A percentile compares a stretch with the other conserved stretches of the same genome.
phyloP scores from a whole-genome alignment of 2,329 filamentous ascomycete genomes.

The Cercospora janseana region DNA sequence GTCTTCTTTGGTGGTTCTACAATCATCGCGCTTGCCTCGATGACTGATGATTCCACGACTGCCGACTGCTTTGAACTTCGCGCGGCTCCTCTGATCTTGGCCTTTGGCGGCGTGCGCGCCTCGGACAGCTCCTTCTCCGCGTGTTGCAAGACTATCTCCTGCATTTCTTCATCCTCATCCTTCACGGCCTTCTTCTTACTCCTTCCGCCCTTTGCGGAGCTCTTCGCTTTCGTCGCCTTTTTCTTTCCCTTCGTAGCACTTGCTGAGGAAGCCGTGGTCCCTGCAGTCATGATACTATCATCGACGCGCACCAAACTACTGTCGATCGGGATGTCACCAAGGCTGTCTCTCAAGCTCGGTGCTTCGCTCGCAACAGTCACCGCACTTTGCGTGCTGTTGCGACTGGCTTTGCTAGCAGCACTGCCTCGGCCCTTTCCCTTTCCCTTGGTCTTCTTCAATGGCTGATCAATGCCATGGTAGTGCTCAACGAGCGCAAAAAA shows the following conservation, averaged over 20 bases:
- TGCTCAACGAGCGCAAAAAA: constrained; percentile 71
- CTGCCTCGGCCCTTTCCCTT: constrained; percentile 29
- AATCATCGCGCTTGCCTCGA: constrained; percentile 31
- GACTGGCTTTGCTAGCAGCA: constrained; percentile 65
- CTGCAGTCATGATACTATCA: constrained; percentile 54
- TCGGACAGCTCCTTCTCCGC: constrained; percentile 18
- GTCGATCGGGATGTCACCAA: constrained; percentile 22
- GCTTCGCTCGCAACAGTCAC: constrained; percentile 30
- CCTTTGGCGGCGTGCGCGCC: constrained; percentile 20
- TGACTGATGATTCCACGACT: constrained; percentile 30
- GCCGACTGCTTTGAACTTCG: constrained; percentile 28
- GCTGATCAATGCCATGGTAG: constrained; percentile 31
- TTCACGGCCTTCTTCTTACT: constrained; percentile 26
- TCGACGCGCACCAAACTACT: constrained; percentile 47
- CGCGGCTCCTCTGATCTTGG: constrained; percentile 27
- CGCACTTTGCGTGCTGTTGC: constrained; percentile 53
- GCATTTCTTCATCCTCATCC: constrained; percentile 16
- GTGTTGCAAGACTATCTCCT: constrained; percentile 24
- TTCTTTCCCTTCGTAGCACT: constrained; percentile 37
- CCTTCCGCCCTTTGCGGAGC: constrained; percentile 45
- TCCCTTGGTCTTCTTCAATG: constrained; percentile 35
- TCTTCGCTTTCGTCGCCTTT: constrained; percentile 45
- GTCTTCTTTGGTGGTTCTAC: constrained; percentile 31
- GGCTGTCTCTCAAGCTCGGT: constrained; percentile 25
- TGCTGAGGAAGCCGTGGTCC: constrained; percentile 42